A percentile compares a stretch with the other conserved stretches of the same genome.
These are phyloP conservation scores for Polyporus arcularius DNA, from an alignment of 768 basidiomycete genomes.

Conservation along the genomic window DNA sequence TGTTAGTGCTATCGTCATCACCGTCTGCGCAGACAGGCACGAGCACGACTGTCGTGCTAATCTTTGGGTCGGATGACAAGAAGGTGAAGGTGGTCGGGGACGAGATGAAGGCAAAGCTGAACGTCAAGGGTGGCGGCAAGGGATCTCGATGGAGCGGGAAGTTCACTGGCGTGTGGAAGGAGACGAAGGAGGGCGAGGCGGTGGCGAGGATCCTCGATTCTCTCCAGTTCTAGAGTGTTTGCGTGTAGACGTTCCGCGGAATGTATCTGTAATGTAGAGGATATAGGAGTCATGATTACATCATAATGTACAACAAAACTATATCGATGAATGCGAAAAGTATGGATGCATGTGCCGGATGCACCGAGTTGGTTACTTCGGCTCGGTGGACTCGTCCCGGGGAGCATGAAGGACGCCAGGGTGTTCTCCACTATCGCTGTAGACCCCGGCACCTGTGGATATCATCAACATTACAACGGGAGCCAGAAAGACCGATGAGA, in stretches of 20 bases:
- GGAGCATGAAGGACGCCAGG: conserved; percentile 9
- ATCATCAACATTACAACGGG: not conserved
- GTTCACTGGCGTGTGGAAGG: conserved; percentile 63
- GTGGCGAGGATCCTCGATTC: conserved; percentile 41
- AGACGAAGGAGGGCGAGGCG: conserved; percentile 40
- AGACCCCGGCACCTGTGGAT: conserved; percentile 7
- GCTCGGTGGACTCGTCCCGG: not conserved
- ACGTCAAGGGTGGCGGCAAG: conserved; percentile 78
- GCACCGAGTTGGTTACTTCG: not conserved
- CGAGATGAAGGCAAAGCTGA: conserved; percentile 53
- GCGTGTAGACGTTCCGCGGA: no score
- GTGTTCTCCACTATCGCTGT: conserved; percentile 8
- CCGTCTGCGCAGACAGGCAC: conserved; percentile 53
- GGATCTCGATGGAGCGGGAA: conserved; percentile 79
- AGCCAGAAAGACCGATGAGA: not conserved
- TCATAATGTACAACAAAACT: conserved; percentile 12
- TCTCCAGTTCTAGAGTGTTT: conserved; percentile 6
- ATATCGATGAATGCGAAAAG: not conserved
- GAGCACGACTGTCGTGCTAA: conserved; percentile 56
- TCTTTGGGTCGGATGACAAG: conserved; percentile 61
- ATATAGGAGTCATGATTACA: conserved; percentile 18
- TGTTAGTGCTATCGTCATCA: conserved; percentile 63
- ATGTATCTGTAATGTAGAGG: not conserved
- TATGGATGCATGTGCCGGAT: not conserved
- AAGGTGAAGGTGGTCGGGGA: conserved; percentile 62